Conservation (phyloP, 2,329 filamentous ascomycete genomes). For the Rhinocladiella similis region DNA sequence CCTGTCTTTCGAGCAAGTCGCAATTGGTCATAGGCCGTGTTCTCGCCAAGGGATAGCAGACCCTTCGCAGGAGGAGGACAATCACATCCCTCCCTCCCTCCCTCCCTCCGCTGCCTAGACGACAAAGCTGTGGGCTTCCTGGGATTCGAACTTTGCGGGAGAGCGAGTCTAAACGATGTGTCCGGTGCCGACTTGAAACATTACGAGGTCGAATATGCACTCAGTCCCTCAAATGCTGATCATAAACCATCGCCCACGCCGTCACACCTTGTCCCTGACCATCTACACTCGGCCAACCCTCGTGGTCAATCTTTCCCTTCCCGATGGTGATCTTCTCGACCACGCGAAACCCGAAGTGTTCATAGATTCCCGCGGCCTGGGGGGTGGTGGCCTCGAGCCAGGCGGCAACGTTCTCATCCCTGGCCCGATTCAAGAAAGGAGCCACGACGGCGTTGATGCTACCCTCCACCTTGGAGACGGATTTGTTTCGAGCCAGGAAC, state of each 20-base stretch:
- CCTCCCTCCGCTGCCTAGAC: too few species aligned
- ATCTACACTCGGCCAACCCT: slow-evolving; percentile 19
- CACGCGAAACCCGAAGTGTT: slow-evolving; percentile 25
- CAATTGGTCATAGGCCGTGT: too few species aligned
- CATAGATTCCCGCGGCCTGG: slow-evolving; percentile 24
- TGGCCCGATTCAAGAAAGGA: slow-evolving; percentile 25
- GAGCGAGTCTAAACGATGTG: too few species aligned
- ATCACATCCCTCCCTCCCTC: too few species aligned
- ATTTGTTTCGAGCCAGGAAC: slow-evolving; percentile 26
- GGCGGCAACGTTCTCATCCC: slow-evolving; percentile 22
- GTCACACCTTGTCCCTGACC: slow-evolving; percentile 18
- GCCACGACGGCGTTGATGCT: slow-evolving; percentile 26
- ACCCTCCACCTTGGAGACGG: slow-evolving; percentile 13
- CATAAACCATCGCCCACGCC: slow-evolving; percentile 24
- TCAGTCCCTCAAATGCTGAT: slow-evolving; percentile 11
- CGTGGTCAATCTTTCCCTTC: slow-evolving; percentile 15
- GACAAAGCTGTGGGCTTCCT: too few species aligned
- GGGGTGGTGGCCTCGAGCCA: slow-evolving; percentile 27
- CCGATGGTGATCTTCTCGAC: slow-evolving; percentile 24
- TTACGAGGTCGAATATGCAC: too few species aligned
- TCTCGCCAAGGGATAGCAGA: too few species aligned
- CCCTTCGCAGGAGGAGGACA: too few species aligned
- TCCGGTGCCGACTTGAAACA: too few species aligned
- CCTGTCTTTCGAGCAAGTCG: too few species aligned
- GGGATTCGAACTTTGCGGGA: too few species aligned